Evolutionary conservation across 129 eudicot genomes (phyloP).

Genomic region (Artemisia argyi): DNA sequence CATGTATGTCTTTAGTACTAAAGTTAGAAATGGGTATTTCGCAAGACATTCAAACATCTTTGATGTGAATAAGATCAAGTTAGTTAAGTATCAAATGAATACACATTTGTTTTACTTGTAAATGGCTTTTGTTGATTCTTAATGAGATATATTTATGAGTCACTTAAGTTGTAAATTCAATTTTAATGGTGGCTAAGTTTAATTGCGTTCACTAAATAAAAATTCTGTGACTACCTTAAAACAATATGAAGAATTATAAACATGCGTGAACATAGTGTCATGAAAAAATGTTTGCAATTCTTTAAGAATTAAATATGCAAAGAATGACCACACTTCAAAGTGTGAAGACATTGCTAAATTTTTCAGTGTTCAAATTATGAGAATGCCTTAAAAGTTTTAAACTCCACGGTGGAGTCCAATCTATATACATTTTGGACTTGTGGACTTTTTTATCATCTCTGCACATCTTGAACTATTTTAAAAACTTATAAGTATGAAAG

Average conservation of each 20-base stretch:
- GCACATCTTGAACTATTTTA: neutral
- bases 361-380: no score
- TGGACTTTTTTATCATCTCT: no score
- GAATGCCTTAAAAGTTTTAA: no score
- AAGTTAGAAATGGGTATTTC: conserved; percentile 2
- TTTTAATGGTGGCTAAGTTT: neutral
- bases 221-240: neutral
- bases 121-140: neutral
- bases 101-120: neutral
- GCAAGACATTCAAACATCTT: conserved; percentile 8
- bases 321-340: no score
- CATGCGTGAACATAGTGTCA: no score
- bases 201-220: neutral
- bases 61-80: neutral
- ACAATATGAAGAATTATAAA: no score
- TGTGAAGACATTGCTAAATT: no score
- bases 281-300: no score
- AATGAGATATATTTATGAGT: neutral
- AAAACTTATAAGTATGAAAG: neutral
- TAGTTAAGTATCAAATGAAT: neutral
- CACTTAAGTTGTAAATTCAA: neutral
- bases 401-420: no score
- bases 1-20: neutral
- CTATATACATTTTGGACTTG: no score
- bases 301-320: no score